Evolutionary conservation across 2,329 filamentous ascomycete genomes (phyloP).

Genomic region (Fusarium marasasianum): DNA sequence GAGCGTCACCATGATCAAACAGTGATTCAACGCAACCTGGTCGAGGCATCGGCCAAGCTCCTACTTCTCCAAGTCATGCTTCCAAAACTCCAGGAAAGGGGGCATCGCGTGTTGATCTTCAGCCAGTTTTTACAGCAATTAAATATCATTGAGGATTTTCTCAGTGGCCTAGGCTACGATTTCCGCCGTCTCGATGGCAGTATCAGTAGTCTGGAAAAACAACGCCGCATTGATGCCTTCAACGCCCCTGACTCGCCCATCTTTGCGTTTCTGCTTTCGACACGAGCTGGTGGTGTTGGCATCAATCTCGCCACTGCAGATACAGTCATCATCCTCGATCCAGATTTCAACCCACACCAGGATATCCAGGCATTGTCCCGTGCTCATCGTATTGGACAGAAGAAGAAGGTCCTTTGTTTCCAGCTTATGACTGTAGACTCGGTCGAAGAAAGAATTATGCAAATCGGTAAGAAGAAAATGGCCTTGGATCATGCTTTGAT

Average conservation of each 20-base stretch:
- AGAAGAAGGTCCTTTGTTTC: slow-evolving; percentile 94
- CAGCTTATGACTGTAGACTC: slow-evolving; percentile 90
- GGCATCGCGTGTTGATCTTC: slow-evolving; percentile 93
- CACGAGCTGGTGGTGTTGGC: slow-evolving; percentile 92
- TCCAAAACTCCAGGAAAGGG: slow-evolving; percentile 83
- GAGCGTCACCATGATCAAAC: slow-evolving; percentile 73
- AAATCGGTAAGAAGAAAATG: slow-evolving; percentile 96
- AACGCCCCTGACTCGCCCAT: slow-evolving; percentile 84
- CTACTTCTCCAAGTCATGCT: slow-evolving; percentile 85
- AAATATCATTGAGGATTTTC: slow-evolving; percentile 90
- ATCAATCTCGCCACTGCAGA: slow-evolving; percentile 98
- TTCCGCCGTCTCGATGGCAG: slow-evolving; percentile 88
- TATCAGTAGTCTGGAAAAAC: slow-evolving; percentile 84
- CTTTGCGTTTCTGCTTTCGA: slow-evolving; percentile 93
- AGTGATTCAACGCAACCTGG: slow-evolving; percentile 79
- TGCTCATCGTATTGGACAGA: slow-evolving; percentile 95
- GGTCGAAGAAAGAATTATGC: slow-evolving; percentile 95
- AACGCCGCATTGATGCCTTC: slow-evolving; percentile 92
- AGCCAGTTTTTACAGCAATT: slow-evolving; percentile 93
- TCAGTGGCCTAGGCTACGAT: slow-evolving; percentile 76
- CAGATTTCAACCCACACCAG: slow-evolving; percentile 97
- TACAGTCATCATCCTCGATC: slow-evolving; percentile 96
- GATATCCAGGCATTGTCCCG: slow-evolving; percentile 95
- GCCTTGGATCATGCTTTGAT: slow-evolving; percentile 94
- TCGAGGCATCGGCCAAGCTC: slow-evolving; percentile 92